Percentiles rank a stretch among this genome's conserved stretches.
These are phyloP conservation scores for Epichloe baconii DNA, from an alignment of 2,329 filamentous ascomycete genomes.

Conservation along the genomic window DNA sequence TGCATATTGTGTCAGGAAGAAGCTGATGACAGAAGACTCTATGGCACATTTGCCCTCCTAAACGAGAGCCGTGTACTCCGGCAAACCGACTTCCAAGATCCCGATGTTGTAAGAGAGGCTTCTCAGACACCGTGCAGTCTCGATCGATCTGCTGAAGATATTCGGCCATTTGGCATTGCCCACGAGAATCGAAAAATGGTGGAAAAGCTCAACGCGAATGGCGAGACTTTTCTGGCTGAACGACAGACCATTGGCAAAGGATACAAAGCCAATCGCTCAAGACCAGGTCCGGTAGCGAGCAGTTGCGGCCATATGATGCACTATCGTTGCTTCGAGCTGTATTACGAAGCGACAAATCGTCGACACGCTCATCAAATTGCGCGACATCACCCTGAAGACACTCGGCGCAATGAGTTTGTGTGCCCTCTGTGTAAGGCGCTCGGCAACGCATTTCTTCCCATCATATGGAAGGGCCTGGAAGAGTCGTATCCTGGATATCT, in stretches of 20 bases:
- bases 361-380: constrained; percentile 89
- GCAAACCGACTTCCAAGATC: constrained; percentile 71
- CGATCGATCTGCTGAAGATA: constrained; percentile 69
- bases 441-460: constrained; percentile 86
- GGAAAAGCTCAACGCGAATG: constrained; percentile 60
- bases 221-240: constrained; percentile 58
- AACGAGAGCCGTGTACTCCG: constrained; percentile 76
- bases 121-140: constrained; percentile 65
- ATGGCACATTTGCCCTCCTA: constrained; percentile 85
- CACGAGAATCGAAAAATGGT: constrained; percentile 71
- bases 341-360: constrained; percentile 69
- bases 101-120: constrained; percentile 75
- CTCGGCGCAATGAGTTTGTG: constrained; percentile 75
- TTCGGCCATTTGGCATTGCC: constrained; percentile 83
- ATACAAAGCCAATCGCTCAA: constrained; percentile 56
- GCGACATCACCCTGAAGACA: constrained; percentile 77
- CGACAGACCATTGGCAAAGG: constrained; percentile 80
- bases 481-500: constrained; percentile 70
- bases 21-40: constrained; percentile 75
- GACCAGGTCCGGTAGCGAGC: constrained; percentile 68
- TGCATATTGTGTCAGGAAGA: constrained; percentile 97
- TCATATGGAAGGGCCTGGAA: constrained; percentile 88
- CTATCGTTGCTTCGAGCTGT: constrained; percentile 86
- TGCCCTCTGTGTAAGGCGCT: constrained; percentile 95
- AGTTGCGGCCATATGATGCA: constrained; percentile 99